Evolutionary conservation across 148 eudicot species (phyloP).

Genomic region (Amaranthus cruentus): DNA sequence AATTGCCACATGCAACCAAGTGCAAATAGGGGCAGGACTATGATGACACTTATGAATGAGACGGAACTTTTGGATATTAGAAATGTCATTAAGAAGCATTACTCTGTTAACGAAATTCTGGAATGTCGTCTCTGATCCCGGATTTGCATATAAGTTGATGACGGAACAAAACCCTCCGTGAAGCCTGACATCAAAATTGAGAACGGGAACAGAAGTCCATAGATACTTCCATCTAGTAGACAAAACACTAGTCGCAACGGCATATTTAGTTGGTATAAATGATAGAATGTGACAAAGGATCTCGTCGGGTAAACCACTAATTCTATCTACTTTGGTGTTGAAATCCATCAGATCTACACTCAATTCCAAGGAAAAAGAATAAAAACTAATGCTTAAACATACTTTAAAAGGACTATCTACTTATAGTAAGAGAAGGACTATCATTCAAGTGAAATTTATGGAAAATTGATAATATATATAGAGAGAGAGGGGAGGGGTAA

Average conservation of each 20-base stretch:
- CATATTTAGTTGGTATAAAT: conserved; percentile 13
- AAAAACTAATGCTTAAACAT: too few relatives aligned
- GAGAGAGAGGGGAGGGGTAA: too few relatives aligned
- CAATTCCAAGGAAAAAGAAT: too few relatives aligned
- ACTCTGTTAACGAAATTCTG: conserved; percentile 26
- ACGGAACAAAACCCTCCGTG: neutral
- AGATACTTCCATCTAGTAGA: conserved; percentile 24
- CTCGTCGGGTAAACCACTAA: conserved; percentile 19
- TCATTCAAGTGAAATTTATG: too few relatives aligned
- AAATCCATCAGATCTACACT: too few relatives aligned
- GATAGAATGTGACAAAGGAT: conserved; percentile 23
- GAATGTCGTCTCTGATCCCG: conserved; percentile 15
- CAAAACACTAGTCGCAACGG: conserved; percentile 23
- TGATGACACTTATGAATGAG: conserved; percentile 22
- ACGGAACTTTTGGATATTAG: conserved; percentile 21
- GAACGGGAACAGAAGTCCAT: conserved; percentile 23
- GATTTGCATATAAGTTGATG: conserved; percentile 8
- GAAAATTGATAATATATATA: too few relatives aligned
- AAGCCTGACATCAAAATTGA: conserved; percentile 20
- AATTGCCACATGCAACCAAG: conserved; percentile 24
- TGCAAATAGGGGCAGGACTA: conserved; percentile 15
- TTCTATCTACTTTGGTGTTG: neutral
- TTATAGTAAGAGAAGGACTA: too few relatives aligned
- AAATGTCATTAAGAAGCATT: conserved; percentile 18
- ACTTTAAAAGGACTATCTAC: too few relatives aligned